Percentiles rank a stretch among this genome's conserved stretches.
These are phyloP conservation scores for Wickerhamiella allomyrinae DNA, from an alignment of 805 yeast species.

Conservation along the genomic window DNA sequence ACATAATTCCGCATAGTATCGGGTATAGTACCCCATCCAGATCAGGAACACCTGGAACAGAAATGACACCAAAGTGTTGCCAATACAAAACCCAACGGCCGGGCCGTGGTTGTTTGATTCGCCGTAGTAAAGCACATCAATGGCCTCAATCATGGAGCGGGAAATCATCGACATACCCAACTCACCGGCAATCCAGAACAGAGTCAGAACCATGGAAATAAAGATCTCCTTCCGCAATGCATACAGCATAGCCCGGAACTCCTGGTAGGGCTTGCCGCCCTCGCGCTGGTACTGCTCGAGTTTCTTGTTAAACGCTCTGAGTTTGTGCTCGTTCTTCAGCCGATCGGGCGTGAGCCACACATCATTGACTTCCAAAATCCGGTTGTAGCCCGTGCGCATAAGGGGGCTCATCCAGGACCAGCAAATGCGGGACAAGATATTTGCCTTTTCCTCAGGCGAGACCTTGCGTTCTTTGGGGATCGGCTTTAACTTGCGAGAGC, in stretches of 20 bases:
- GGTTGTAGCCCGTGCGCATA: constrained; percentile 23
- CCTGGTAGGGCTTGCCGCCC: constrained; percentile 9
- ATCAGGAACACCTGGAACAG: constrained; percentile 37
- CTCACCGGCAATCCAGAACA: constrained; percentile 13
- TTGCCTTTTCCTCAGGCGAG: constrained; percentile 21
- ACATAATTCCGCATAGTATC: constrained; percentile 53
- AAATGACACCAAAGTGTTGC: constrained; percentile 43
- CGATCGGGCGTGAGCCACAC: constrained; percentile 11
- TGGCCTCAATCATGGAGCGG: constrained; percentile 11
- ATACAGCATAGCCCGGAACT: constrained; percentile 15
- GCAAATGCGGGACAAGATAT: constrained; percentile 28
- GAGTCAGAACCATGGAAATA: constrained; percentile 1
- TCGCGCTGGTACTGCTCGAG: constrained; percentile 6
- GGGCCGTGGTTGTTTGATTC: constrained; percentile 25
- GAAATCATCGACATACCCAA: constrained; percentile 17
- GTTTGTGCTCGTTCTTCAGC: constrained; percentile 11
- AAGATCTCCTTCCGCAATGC: constrained; percentile 14
- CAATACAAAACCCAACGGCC: constrained; percentile 70
- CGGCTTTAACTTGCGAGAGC: constrained; percentile 11
- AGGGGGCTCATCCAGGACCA: constrained; percentile 46
- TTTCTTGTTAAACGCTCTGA: constrained; percentile 11
- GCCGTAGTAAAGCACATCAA: constrained; percentile 12
- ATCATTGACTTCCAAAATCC: constrained; percentile 17
- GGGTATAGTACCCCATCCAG: constrained; percentile 42
- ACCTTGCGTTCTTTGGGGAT: constrained; percentile 14